These are phyloP conservation scores for Fusarium devonianum DNA, from an alignment of 2,329 filamentous ascomycete genomes.

Conservation along the genomic window DNA sequence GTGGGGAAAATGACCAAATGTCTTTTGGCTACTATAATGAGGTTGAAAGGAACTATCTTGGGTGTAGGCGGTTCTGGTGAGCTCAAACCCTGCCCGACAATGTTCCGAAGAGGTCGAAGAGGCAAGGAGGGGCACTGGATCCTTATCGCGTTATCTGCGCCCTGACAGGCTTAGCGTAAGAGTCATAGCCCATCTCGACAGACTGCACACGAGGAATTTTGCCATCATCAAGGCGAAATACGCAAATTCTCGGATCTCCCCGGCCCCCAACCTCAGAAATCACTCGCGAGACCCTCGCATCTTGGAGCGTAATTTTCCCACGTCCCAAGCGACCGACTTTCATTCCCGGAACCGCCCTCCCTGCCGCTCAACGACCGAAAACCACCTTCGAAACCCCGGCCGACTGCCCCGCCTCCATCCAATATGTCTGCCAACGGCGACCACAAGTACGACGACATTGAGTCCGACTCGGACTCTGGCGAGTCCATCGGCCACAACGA, in stretches of 20 bases:
- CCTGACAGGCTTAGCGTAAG: conserved; percentile 48
- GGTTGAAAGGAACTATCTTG: no score
- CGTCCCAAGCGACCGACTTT: conserved; percentile 21
- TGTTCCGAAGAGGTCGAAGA: no score
- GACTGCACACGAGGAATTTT: conserved; percentile 55
- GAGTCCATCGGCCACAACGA: conserved; percentile 70
- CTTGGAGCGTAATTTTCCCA: conserved; percentile 35
- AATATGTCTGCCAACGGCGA: conserved; percentile 67
- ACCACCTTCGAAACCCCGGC: conserved; percentile 30
- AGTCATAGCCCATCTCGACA: conserved; percentile 47
- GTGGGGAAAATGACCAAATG: no score
- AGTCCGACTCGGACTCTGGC: conserved; percentile 72
- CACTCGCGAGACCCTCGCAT: conserved; percentile 17
- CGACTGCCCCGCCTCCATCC: conserved; percentile 45
- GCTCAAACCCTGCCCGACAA: conserved; percentile 41
- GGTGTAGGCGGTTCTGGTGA: no score
- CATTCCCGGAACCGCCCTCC: conserved; percentile 15
- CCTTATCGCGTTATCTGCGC: conserved; percentile 51
- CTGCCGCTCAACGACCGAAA: conserved; percentile 30
- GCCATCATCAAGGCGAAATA: conserved; percentile 48
- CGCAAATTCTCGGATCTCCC: conserved; percentile 34
- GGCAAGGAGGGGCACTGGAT: conserved; percentile 47
- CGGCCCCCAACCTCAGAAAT: conserved; percentile 31
- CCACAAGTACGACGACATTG: conserved; percentile 73
- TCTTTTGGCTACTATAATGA: no score